Conservation (phyloP, 1,284 basidiomycete species). For the Sparassis latifolia region DNA sequence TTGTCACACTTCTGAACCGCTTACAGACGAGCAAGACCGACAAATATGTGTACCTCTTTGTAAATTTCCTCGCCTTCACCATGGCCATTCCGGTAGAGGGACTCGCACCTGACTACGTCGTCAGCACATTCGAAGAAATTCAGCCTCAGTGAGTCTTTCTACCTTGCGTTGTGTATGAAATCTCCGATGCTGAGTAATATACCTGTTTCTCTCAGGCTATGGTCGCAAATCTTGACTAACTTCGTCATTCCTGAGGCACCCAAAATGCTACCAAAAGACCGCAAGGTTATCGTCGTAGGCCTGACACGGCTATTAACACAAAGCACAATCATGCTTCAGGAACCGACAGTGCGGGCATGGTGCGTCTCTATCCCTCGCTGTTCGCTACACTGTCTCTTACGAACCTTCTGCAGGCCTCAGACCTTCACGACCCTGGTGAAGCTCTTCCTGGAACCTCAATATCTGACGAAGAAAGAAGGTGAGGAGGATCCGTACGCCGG, state of each 20-base stretch:
- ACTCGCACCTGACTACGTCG: slow-evolving; percentile 72
- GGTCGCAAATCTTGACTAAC: slow-evolving; percentile 75
- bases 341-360: slow-evolving; percentile 66
- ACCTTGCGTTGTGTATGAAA: neutral
- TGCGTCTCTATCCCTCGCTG: slow-evolving; percentile 27
- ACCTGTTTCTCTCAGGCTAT: slow-evolving; percentile 49
- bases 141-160: slow-evolving; percentile 67
- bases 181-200: neutral
- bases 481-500: slow-evolving; percentile 56
- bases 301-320: slow-evolving; percentile 75
- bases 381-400: neutral
- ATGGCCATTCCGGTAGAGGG: slow-evolving; percentile 74
- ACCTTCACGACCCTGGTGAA: slow-evolving; percentile 72
- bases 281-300: slow-evolving; percentile 84
- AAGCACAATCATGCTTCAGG: slow-evolving; percentile 60
- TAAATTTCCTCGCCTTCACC: slow-evolving; percentile 72
- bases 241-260: slow-evolving; percentile 81
- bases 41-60: slow-evolving; percentile 81
- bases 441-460: slow-evolving; percentile 71
- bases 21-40: slow-evolving; percentile 90
- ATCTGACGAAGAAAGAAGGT: slow-evolving; percentile 44
- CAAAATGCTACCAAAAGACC: slow-evolving; percentile 75
- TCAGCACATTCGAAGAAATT: slow-evolving; percentile 74
- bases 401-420: slow-evolving; percentile 43
- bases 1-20: slow-evolving; percentile 80